These are phyloP conservation scores for Botrytis aclada DNA, from an alignment of 2,329 filamentous ascomycete species.

Conservation along the genomic window DNA sequence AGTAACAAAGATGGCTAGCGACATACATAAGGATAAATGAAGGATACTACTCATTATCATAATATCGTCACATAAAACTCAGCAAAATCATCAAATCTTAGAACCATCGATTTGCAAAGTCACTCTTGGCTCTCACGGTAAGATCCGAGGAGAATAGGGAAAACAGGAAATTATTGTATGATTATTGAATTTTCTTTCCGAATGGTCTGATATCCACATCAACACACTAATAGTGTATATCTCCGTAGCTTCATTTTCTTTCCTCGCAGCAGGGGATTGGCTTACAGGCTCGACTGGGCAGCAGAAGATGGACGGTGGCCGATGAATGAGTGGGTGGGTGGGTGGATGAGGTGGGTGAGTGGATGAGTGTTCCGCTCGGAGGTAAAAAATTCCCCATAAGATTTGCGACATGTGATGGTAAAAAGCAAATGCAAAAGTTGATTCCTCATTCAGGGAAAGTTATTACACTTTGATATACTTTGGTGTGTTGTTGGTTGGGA, in stretches of 20 bases:
- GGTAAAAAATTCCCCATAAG: not conserved
- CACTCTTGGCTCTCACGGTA: not conserved
- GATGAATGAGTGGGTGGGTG: too few species aligned
- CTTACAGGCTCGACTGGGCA: not conserved
- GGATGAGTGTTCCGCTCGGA: not conserved
- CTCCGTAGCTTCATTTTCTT: conserved; percentile 11
- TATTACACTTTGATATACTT: not conserved
- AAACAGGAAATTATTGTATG: not conserved
- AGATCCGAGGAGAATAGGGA: conserved; percentile 12
- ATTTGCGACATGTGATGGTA: conserved; percentile 6
- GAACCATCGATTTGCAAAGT: not conserved
- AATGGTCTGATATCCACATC: not conserved
- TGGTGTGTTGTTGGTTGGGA: not conserved
- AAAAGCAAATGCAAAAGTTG: not conserved
- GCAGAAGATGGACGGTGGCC: not conserved
- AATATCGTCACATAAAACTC: too few species aligned
- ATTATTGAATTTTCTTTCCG: conserved; percentile 3
- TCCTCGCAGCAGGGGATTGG: not conserved
- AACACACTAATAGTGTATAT: not conserved
- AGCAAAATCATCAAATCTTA: not conserved
- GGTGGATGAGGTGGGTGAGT: too few species aligned
- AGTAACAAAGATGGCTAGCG: too few species aligned
- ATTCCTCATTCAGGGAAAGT: not conserved
- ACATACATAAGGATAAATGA: not conserved
- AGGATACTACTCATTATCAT: not conserved